Percentiles rank a stretch among this genome's conserved stretches.
These are phyloP conservation scores for Penicillium subrubescens DNA, from an alignment of 495 filamentous ascomycete species.

Conservation along the genomic window DNA sequence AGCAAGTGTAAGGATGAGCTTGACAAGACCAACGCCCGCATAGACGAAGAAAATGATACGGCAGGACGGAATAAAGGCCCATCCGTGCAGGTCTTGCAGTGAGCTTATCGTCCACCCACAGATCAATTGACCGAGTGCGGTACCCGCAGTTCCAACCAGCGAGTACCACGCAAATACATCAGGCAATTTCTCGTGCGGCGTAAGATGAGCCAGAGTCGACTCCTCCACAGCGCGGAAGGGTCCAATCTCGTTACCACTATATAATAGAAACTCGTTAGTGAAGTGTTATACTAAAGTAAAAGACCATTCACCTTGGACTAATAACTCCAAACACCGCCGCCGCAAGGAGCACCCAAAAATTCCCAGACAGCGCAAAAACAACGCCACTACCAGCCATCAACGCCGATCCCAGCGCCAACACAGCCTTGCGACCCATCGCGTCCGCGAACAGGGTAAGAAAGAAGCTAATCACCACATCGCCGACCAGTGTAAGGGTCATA, in stretches of 20 bases:
- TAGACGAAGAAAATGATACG: conserved; percentile 71
- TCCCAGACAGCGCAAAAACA: conserved; percentile 65
- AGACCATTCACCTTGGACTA: conserved; percentile 60
- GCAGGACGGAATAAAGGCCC: conserved; percentile 63
- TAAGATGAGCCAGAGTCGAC: conserved; percentile 75
- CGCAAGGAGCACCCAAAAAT: conserved; percentile 73
- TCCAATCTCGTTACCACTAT: conserved; percentile 77
- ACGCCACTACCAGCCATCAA: conserved; percentile 71
- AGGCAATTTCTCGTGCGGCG: conserved; percentile 56
- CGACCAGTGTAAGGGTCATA: conserved; percentile 82
- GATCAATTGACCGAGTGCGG: conserved; percentile 63
- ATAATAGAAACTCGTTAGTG: not conserved
- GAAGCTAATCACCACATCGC: conserved; percentile 78
- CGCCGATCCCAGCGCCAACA: conserved; percentile 67
- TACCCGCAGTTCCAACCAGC: conserved; percentile 63
- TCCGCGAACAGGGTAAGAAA: conserved; percentile 77
- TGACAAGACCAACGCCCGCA: conserved; percentile 65
- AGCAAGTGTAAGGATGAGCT: conserved; percentile 59
- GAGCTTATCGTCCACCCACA: conserved; percentile 66
- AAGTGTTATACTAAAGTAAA: conserved; percentile 12
- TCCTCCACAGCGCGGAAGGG: conserved; percentile 88
- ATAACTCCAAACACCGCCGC: conserved; percentile 83
- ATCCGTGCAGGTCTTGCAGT: conserved; percentile 49
- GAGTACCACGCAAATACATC: conserved; percentile 87
- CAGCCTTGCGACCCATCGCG: conserved; percentile 65